Evolutionary conservation across 2,329 filamentous ascomycete genomes (phyloP).

Genomic region (Lecanicillium sp.): DNA sequence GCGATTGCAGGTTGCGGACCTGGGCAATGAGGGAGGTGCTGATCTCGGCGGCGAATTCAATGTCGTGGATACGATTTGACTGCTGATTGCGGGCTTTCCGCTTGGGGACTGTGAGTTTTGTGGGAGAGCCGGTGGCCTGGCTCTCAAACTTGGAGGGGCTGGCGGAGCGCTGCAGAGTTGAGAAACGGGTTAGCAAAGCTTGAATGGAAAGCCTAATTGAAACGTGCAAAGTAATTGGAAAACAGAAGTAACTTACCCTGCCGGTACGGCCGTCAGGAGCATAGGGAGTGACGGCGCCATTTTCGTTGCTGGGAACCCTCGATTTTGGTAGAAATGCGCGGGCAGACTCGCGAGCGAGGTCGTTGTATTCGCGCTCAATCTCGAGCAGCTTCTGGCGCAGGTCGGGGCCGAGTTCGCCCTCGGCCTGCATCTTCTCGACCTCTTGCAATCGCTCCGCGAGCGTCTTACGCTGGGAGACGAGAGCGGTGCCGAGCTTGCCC

Average conservation of each 20-base stretch:
- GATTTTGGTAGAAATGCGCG: constrained; percentile 83
- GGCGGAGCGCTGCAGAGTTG: constrained; percentile 52
- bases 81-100: constrained; percentile 87
- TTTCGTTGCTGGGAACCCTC: constrained; percentile 65
- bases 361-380: constrained; percentile 91
- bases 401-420: constrained; percentile 74
- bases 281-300: constrained; percentile 42
- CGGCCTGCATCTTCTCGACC: constrained; percentile 68
- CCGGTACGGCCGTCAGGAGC: constrained; percentile 43
- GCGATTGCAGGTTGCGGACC: constrained; percentile 78
- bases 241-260: constrained; percentile 35
- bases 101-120: constrained; percentile 80
- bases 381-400: constrained; percentile 75
- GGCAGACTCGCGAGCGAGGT: constrained; percentile 83
- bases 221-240: not conserved
- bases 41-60: constrained; percentile 97
- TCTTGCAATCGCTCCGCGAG: constrained; percentile 76
- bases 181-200: constrained; percentile 8
- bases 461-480: constrained; percentile 81
- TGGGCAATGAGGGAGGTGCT: constrained; percentile 92
- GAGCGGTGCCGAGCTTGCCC: constrained; percentile 76
- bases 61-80: constrained; percentile 82
- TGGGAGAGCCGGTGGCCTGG: constrained; percentile 77
- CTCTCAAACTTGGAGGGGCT: constrained; percentile 75
- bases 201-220: constrained; percentile 6